Conservation (phyloP, 2,329 filamentous ascomycete genomes). For the Tolypocladium nubicola region DNA sequence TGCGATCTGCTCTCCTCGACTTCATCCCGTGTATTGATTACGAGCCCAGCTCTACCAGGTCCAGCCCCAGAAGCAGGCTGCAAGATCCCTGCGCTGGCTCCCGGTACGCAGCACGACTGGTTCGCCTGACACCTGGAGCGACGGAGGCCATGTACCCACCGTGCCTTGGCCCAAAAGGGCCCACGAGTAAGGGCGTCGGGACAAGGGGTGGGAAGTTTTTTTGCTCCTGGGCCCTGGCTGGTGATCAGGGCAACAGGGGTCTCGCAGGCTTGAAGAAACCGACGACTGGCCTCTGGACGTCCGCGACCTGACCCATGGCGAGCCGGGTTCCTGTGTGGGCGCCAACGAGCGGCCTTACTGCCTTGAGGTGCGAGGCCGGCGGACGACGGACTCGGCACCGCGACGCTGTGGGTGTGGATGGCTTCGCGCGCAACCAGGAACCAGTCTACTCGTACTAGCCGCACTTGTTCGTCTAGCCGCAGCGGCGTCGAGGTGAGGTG, state of each 20-base stretch:
- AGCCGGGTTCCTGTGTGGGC: background rate
- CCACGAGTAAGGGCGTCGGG: no score
- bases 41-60: background rate
- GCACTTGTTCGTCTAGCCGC: background rate
- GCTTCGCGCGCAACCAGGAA: background rate
- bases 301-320: background rate
- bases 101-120: background rate
- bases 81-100: background rate
- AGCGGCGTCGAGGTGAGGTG: background rate
- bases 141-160: background rate
- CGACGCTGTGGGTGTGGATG: background rate
- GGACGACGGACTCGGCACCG: background rate
- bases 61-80: background rate
- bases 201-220: background rate
- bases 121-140: background rate
- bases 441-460: background rate
- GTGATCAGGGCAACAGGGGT: background rate
- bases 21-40: background rate
- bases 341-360: background rate
- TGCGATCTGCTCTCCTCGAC: background rate
- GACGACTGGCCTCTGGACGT: background rate
- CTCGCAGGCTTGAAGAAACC: background rate
- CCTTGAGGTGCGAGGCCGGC: background rate
- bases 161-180: background rate
- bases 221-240: background rate